A percentile compares a stretch with the other conserved stretches of the same genome.
Evolutionary conservation across 768 basidiomycete genomes (phyloP).

Genomic region (Serendipita sp.): DNA sequence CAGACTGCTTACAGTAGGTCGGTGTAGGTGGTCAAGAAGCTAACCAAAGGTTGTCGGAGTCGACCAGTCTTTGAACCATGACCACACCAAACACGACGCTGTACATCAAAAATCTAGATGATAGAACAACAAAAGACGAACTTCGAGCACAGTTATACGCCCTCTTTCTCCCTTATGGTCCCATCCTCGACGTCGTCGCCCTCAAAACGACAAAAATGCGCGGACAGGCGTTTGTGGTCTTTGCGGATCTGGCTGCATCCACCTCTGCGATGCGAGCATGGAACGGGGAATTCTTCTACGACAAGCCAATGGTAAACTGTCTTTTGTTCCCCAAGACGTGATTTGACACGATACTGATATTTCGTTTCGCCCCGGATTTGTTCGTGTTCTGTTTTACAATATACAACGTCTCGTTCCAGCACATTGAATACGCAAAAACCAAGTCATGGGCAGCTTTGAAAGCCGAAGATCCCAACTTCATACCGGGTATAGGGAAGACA

Average conservation of each 20-base stretch:
- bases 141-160: slow-evolving; percentile 66
- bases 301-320: slow-evolving; percentile 60
- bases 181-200: slow-evolving; percentile 84
- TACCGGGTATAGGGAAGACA: slow-evolving; percentile 25
- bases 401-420: slow-evolving; percentile 30
- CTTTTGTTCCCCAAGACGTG: slow-evolving; percentile 6
- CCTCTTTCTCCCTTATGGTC: slow-evolving; percentile 87
- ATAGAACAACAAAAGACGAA: slow-evolving; percentile 85
- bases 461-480: slow-evolving; percentile 65
- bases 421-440: slow-evolving; percentile 77
- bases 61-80: slow-evolving; percentile 1
- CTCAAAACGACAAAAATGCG: slow-evolving; percentile 73
- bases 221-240: slow-evolving; percentile 94
- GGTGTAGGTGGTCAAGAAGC: not conserved
- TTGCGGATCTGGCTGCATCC: slow-evolving; percentile 76
- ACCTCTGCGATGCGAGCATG: slow-evolving; percentile 88
- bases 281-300: slow-evolving; percentile 86
- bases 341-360: not conserved
- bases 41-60: not conserved
- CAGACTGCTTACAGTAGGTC: not conserved
- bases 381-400: not conserved
- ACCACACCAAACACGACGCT: slow-evolving; percentile 74
- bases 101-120: slow-evolving; percentile 87
- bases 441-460: slow-evolving; percentile 76
- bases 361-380: not conserved